Base-by-base conservation (phyloP, 805 yeast genomes). In the Nakazawaea pomicola region DNA sequence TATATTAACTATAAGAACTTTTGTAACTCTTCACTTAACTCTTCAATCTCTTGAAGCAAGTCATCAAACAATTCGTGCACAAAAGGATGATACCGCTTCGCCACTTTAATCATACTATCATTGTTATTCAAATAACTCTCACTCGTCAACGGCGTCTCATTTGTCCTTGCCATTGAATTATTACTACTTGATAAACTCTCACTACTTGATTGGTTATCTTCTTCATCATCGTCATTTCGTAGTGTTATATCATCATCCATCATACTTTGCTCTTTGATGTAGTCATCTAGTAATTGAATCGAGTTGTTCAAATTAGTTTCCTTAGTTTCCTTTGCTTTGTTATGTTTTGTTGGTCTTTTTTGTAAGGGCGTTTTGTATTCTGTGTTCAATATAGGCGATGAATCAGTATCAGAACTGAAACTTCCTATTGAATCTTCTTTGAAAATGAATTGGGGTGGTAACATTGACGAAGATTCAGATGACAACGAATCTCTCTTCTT, bases 41-140 rank as follows among this genome's bases (percentile, higher is more conserved):
- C 33, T 24, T 58, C 52, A 39, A 54, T 49, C 40, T 57, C 50
- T 44, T 44, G 49, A 34, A 61, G 43, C 6, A 68, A 45, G 16
- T 52, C 58, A 40, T 67, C 67, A 46, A 41, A 41, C 18, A 41
- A 41, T n/a, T 29, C 36, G 15, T 31, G 32, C 16, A 41, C 40
- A 25, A 36, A 31, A 11, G 44, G 44, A 30, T 41, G 44, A 27
- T 29, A 35, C n/a, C 14, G 27, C 18, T 25, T 42, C n/a, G 39
- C 44, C 9, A 40, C n/a, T 15, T 37, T 11, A 17, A 38, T 40
- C 33, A 42, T 43, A 32, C 44, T 45, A 24, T 46, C 50, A 21
- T 69, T 64, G 21, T 69, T 61, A 46, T 70, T 68, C 20, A 65
- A 56, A n/a, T 61, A 40, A 24, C 39, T 62, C 16, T 65, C 68